Percentiles rank a stretch among this genome's conserved stretches.
phyloP scores from a whole-genome alignment of 805 yeast genomes.

The Myxozyma neglecta region DNA sequence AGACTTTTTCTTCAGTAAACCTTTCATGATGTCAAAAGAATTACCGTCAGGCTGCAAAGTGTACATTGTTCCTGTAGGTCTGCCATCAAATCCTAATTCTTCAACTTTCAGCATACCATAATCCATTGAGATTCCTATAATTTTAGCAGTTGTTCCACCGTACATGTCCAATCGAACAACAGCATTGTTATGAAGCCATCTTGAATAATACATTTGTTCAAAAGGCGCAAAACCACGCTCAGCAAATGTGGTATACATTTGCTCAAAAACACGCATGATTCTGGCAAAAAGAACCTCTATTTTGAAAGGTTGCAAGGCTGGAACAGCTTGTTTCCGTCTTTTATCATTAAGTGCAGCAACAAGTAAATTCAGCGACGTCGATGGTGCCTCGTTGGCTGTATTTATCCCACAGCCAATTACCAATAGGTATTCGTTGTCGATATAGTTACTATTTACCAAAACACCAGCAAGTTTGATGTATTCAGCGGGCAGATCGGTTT shows the following conservation, averaged over 20 bases:
- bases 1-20: constrained; percentile 66
- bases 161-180: constrained; percentile 64
- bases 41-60: constrained; percentile 96
- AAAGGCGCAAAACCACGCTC: constrained; percentile 67
- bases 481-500: constrained; percentile 31
- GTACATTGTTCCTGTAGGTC: constrained; percentile 54
- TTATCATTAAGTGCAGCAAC: constrained; percentile 59
- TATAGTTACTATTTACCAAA: constrained; percentile 72
- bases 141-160: constrained; percentile 55
- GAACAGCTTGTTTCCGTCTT: constrained; percentile 47
- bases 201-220: constrained; percentile 66
- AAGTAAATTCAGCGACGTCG: constrained; percentile 79
- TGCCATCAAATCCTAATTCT: constrained; percentile 53
- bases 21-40: constrained; percentile 91
- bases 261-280: constrained; percentile 63
- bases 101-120: constrained; percentile 81
- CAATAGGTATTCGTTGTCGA: constrained; percentile 59
- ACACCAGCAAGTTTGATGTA: constrained; percentile 82
- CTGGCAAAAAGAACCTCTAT: constrained; percentile 61
- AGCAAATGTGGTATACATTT: constrained; percentile 56
- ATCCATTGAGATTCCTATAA: constrained; percentile 79
- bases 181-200: constrained; percentile 85
- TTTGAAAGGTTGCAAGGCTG: constrained; percentile 49
- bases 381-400: constrained; percentile 81
- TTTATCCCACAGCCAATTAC: constrained; percentile 89